Evolutionary conservation across 352 stramenopile genomes (phyloP).

Genomic region (Globisporangium irregulare): DNA sequence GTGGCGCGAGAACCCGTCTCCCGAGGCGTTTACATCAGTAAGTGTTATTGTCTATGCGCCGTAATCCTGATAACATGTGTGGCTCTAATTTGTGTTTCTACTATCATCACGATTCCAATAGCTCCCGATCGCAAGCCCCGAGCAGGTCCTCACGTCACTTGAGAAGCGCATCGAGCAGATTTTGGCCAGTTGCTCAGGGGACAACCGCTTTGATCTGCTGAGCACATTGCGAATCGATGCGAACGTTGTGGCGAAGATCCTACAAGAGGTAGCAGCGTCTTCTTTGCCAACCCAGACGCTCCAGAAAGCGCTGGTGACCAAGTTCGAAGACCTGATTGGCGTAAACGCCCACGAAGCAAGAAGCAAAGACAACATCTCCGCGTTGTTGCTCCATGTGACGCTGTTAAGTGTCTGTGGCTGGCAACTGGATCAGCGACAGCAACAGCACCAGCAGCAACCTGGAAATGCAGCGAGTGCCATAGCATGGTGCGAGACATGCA

Average conservation of each 20-base stretch:
- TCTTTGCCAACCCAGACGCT: neutral
- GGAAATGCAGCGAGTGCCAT: slow-evolving; percentile 8
- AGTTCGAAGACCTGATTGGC: slow-evolving; percentile 4
- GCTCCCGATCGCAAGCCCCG: slow-evolving; percentile 26
- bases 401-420: slow-evolving; percentile 43
- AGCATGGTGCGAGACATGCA: slow-evolving; percentile 42
- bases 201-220: neutral
- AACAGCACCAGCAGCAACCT: neutral
- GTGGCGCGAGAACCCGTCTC: slow-evolving; percentile 58
- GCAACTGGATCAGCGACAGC: slow-evolving; percentile 21
- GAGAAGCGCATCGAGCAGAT: slow-evolving; percentile 14
- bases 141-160: slow-evolving; percentile 18
- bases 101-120: neutral
- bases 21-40: slow-evolving; percentile 50
- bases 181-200: neutral
- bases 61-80: neutral
- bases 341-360: slow-evolving; percentile 1
- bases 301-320: slow-evolving; percentile 12
- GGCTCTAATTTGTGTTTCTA: no score
- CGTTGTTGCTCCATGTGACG: slow-evolving; percentile 24
- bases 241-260: neutral
- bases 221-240: neutral
- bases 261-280: neutral
- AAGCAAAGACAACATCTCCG: slow-evolving; percentile 7
- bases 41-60: slow-evolving; percentile 5